Evolutionary conservation across 495 filamentous ascomycete genomes (phyloP), one percentile per base, ranked within the genome.

Genomic region (Penicillium argentinense): DNA sequence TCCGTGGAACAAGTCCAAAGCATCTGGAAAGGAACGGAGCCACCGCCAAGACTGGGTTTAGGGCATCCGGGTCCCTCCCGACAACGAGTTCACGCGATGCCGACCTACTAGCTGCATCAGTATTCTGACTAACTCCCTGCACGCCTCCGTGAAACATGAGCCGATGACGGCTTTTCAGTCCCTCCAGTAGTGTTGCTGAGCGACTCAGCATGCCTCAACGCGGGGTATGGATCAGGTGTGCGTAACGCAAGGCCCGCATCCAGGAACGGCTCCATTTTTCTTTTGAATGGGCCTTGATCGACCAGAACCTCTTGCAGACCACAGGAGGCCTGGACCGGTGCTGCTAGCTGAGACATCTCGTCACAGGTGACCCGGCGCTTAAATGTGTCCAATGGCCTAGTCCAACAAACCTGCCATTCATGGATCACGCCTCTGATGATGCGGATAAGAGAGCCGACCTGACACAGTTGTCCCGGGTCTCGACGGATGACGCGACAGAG

Each of bases 1-100:
- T 36, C 52, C 47, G 42, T 51, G 52, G 52, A 55, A 47, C 50
- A 33, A 36, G 9, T 39, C 13, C 24, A 46, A 51, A 17, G 24
- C 23, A 21, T 43, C 19, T 51, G 39, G 47, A 40, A 55, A 39
- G 13, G 42, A 45, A 49, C 36, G 39, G 52, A 38, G 24, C 46
- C 16, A 42, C 12, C 43, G 28, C 53, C 47, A 40, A 51, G 27
- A 28, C 8, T 21, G 26, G n/a, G 49, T 28, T 38, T 36, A 36
- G 33, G 33, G 33, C 33, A 11, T 16, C 21, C 33, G 33, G 33
- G 16, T 21, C 33, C 17, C 33, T 36, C 33, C 33, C 33, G 33
- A 21, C 33, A 36, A 19, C 16, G 17, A 36, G 33, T 36, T 36
- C 33, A 18, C 17, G 25, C 25, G 25, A 5, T 11, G 5, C 11